Base-by-base conservation (phyloP, 2,329 filamentous ascomycete species). In the Fusarium goolgardi region DNA sequence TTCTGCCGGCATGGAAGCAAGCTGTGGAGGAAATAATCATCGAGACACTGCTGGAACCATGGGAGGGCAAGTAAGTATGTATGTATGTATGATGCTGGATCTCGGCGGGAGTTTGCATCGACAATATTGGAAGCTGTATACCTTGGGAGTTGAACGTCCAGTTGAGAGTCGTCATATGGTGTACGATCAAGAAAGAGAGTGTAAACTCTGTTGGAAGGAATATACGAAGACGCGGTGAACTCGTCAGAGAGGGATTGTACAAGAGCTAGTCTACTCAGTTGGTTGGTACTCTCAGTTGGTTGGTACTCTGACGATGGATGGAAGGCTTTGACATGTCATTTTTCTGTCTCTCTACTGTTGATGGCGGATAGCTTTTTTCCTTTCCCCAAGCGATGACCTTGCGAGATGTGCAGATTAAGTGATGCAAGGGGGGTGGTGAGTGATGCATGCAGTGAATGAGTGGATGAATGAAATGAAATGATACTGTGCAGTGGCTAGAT, bases 61-160 rank as follows among this genome's bases (percentile, higher is more conserved):
- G 2, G 31, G 31, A 7, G 16, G 32, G 32, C 32, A 34, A 18
- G 10, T 29, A 29, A 29, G 27, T 25, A 27, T 13, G 12, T 18
- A 27, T 13, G 12, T 18, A 27, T 13, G 12, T 20, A 31, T 45
- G n/a, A 63, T 63, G 58, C 23, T 50, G 37, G 35, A 64, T 52
- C 52, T 25, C 34, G 29, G 23, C 53, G 47, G 47, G 46, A 46
- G 15, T 29, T 40, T 47, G 40, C 27, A 40, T 25, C n/a, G 31
- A 32, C 25, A 18, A 20, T 37, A 18, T 20, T 25, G 16, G 35
- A 25, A 25, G 27, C 11, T 37, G 18, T 37, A 37, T 37, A 35
- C 34, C 9, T 12, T 31, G 29, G 10, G 29, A 31, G 12, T 31
- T 31, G 29, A 13, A 31, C 11, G 12, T 31, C 29, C 8, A 11